Conservation (phyloP, 176 grass and related monocot genomes). For the Phragmites australis region DNA sequence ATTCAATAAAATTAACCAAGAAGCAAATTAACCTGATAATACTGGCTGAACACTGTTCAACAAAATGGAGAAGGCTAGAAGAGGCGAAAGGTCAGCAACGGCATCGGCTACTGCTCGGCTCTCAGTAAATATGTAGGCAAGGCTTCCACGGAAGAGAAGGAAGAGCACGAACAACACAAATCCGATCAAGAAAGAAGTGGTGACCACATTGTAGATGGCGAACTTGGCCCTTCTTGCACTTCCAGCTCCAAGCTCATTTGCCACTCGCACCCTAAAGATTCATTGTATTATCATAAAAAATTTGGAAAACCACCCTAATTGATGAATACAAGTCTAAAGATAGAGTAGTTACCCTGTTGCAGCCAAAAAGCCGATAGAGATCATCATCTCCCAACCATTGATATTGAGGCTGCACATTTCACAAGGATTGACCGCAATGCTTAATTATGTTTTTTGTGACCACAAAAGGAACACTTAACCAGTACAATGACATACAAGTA, state of each 20-base stretch:
- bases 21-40: constrained; percentile 67
- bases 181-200: constrained; percentile 54
- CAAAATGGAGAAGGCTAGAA: constrained; percentile 84
- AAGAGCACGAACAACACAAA: constrained; percentile 58
- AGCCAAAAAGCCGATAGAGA: constrained; percentile 66
- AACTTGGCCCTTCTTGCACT: constrained; percentile 67
- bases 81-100: constrained; percentile 62
- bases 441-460: neutral
- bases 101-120: constrained; percentile 46
- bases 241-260: constrained; percentile 86
- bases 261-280: constrained; percentile 66
- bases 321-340: neutral
- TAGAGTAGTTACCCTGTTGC: constrained; percentile 56
- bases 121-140: constrained; percentile 81
- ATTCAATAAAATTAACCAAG: neutral
- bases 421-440: neutral
- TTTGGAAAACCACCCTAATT: neutral
- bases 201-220: constrained; percentile 58
- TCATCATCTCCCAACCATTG: constrained; percentile 99
- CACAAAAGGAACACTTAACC: neutral
- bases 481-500: neutral
- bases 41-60: constrained; percentile 90
- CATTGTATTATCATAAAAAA: neutral
- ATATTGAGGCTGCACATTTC: constrained; percentile 71
- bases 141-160: constrained; percentile 53